Percentiles rank a stretch among this genome's conserved stretches.
Evolutionary conservation across 371 early-diverging fungal genomes (phyloP).

Genomic region (Zychaea mexicana): DNA sequence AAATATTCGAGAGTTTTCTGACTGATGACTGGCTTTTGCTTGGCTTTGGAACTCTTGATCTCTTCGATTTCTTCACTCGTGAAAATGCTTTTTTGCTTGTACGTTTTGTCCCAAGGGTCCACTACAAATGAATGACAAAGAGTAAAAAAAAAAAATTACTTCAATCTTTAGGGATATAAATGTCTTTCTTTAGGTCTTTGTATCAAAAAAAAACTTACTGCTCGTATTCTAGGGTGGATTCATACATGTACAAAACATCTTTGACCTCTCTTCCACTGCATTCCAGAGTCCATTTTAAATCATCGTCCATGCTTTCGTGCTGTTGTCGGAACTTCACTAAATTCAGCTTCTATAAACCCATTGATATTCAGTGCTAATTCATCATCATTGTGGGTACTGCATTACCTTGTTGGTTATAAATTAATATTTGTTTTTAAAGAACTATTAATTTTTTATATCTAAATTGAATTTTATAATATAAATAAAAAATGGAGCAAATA

Average conservation of each 20-base stretch:
- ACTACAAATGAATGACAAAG: neutral
- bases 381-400: too few relatives aligned
- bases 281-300: neutral
- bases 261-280: conserved; percentile 1
- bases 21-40: neutral
- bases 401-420: too few relatives aligned
- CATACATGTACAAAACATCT: neutral
- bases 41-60: neutral
- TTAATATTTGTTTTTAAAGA: too few relatives aligned
- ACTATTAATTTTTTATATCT: too few relatives aligned
- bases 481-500: too few relatives aligned
- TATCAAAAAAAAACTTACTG: neutral
- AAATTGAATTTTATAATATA: too few relatives aligned
- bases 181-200: too few relatives aligned
- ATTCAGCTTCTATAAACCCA: neutral
- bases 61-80: neutral
- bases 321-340: neutral
- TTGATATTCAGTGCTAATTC: too few relatives aligned
- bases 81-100: neutral
- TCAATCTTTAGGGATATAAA: neutral
- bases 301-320: neutral
- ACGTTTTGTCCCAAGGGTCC: neutral
- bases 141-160: neutral
- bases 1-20: neutral
- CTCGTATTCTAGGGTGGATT: neutral